phyloP scores from a whole-genome alignment of 1,284 basidiomycete genomes.

The Cutaneotrichosporon mucoides region DNA sequence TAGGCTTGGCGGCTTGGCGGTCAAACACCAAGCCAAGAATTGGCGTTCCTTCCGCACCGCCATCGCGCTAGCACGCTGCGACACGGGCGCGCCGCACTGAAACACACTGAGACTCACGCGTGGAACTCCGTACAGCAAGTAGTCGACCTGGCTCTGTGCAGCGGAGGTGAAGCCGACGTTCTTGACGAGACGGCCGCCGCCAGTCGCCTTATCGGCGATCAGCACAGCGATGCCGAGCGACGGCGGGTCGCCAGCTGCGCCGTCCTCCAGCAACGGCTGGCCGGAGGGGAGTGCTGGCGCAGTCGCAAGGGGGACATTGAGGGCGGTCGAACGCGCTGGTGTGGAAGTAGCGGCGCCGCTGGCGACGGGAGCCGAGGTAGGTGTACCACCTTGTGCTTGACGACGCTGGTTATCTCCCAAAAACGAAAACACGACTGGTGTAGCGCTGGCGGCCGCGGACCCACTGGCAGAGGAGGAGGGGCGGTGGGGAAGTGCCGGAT shows the following conservation, averaged over 20 bases:
- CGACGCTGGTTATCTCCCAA: not conserved
- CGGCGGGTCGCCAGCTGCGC: conserved; percentile 74
- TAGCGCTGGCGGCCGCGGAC: too few relatives aligned
- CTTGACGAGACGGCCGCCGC: conserved; percentile 27
- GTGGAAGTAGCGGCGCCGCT: not conserved
- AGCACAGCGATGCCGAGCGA: conserved; percentile 74
- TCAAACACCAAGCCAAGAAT: not conserved
- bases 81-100: too few relatives aligned
- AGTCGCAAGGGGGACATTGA: conserved; percentile 9
- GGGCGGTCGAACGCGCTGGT: not conserved
- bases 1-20: too few relatives aligned
- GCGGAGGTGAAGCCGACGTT: conserved; percentile 62
- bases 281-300: conserved; percentile 12
- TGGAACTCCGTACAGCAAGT: conserved; percentile 63
- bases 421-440: too few relatives aligned
- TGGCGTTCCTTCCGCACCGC: too few relatives aligned
- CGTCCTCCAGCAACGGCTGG: conserved; percentile 48
- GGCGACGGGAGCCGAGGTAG: not conserved
- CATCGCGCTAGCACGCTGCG: too few relatives aligned
- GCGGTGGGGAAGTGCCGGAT: not conserved
- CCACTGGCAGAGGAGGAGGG: too few relatives aligned
- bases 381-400: conserved; percentile 6
- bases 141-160: conserved; percentile 67
- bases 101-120: conserved; percentile 28
- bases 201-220: conserved; percentile 54